Conservation (phyloP, 495 filamentous ascomycete species). For the Neurospora sp. region DNA sequence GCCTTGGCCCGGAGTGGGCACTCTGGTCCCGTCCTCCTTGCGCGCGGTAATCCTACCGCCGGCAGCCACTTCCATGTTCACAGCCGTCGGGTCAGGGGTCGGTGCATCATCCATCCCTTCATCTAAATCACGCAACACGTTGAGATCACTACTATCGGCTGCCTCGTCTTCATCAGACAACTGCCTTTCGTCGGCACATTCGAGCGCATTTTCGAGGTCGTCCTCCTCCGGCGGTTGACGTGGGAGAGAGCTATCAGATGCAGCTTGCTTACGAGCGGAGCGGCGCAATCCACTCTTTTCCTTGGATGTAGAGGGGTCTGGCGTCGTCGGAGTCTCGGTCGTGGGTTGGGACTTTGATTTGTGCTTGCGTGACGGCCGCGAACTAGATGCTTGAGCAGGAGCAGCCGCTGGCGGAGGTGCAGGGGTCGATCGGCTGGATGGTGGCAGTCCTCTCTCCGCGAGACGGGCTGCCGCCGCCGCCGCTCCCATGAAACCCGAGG, state of each 20-base stretch:
- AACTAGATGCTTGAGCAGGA: conserved; percentile 27
- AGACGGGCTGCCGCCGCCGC: conserved; percentile 35
- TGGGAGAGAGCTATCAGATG: conserved; percentile 34
- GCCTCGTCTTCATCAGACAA: conserved; percentile 68
- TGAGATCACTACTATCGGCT: conserved; percentile 58
- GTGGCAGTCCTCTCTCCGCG: conserved; percentile 28
- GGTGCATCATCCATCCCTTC: conserved; percentile 69
- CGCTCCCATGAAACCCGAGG: conserved; percentile 46
- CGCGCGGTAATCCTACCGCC: conserved; percentile 91
- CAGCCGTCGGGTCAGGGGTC: conserved; percentile 68
- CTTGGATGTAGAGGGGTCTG: conserved; percentile 27
- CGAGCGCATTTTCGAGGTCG: conserved; percentile 54
- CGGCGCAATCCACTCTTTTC: conserved; percentile 45
- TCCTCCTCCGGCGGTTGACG: conserved; percentile 45
- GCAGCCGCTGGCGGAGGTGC: conserved; percentile 23
- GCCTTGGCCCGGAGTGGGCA: conserved; percentile 73
- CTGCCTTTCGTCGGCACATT: conserved; percentile 90
- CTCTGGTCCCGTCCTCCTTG: conserved; percentile 86
- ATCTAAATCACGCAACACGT: conserved; percentile 85
- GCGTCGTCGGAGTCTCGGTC: conserved; percentile 26
- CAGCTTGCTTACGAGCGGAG: conserved; percentile 44
- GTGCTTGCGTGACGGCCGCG: conserved; percentile 32
- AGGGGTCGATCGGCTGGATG: conserved; percentile 14
- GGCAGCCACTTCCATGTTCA: conserved; percentile 85
- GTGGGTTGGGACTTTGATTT: conserved; percentile 36